Evolutionary conservation across 371 early-diverging fungal species (phyloP), one percentile per base, ranked within the genome.

Genomic region (Mucor lusitanicus): DNA sequence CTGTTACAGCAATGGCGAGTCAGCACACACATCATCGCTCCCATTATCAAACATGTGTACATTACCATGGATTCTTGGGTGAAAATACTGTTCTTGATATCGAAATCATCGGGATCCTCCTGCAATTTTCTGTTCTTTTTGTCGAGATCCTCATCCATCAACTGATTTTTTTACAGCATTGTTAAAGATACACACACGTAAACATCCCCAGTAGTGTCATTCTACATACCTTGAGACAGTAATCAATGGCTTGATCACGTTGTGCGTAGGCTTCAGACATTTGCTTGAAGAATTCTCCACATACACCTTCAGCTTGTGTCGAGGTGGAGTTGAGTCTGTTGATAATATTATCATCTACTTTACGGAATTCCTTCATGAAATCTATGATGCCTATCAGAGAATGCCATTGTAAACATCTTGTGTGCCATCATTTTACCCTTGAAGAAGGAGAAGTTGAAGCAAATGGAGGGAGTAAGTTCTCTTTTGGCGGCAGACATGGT

Each of bases 291-390:
- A 93, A 86, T 25, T 83, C 85, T 30, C 80, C 79, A 64, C 93
- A 93, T 6, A 87, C 86, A 54, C 80, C 78, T 60, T 81, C 86
- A 1, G 87, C 85, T 40, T 88, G 87, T 15, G 89, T 90, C 70
- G 91, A 83, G 19, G 91, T 91, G 19, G 83, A 81, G 78, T 93
- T 93, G 71, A 93, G 80, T 54, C 89, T 87, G 33, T 90, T 84
- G 67, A 92, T 89, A 55, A 93, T 91, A 73, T 91, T 93, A 75
- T 93, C 92, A 73, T 93, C 93, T n/a, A 91, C 83, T 65, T 84
- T 83, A 64, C 93, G 90, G 70, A 88, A 82, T 71, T 88, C 88
- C 72, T 88, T 88, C 87, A 93, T 83, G 3, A 80, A 70, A 53
- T 91, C 85, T 86, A 84, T 3, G 2, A 7, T 17, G 19, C 0